Base-by-base conservation (phyloP, 2,329 filamentous ascomycete species). In the Rasamsonia emersonii region DNA sequence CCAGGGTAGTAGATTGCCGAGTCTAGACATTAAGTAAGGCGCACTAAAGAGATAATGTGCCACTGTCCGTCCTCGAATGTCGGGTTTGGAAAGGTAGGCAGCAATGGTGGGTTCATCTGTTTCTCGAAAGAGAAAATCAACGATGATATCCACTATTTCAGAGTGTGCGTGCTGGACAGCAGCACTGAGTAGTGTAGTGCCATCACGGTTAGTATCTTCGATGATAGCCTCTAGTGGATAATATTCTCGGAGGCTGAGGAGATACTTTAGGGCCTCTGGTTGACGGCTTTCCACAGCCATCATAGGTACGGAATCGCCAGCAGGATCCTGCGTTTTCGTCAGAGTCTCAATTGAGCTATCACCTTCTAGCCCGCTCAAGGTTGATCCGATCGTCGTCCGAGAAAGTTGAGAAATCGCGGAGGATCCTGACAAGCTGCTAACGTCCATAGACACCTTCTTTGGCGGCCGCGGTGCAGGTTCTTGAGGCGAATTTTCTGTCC, bases 1-100 rank as follows among this genome's bases (percentile, higher is more conserved):
- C 91, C 91, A 98, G 6, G 86, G 83, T 32, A 98, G 67, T 43
- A 89, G 62, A 38, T 73, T 70, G 2, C 86, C 88, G 38, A 96
- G 79, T 33, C 73, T 71, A 26, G 68, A 64, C 44, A 98, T 91
- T 13, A 98, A 67, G 32, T 74, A 70, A 2, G 91, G 91, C 6
- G 85, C 80, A 50, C 94, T 83, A 62, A 98, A 98, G 10, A 98
- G 70, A 56, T 98, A 98, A 58, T 98, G 91, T n/a, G 82, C 91
- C 32, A 85, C 75, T 40, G 86, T 93, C 45, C 91, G 79, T 14
- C 89, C 91, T 65, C 86, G 81, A 21, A 73, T 76, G 51, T 98
- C 91, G 48, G 89, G 81, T 39, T 73, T 68, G 3, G 74, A 68
- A 28, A 96, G 61, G 51, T 98, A 96, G 5, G 67, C 62, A 25